A percentile compares a stretch with the other conserved stretches of the same genome.
These are phyloP conservation scores for Diutina rugosa DNA, from an alignment of 1,139 yeast species.

Conservation along the genomic window DNA sequence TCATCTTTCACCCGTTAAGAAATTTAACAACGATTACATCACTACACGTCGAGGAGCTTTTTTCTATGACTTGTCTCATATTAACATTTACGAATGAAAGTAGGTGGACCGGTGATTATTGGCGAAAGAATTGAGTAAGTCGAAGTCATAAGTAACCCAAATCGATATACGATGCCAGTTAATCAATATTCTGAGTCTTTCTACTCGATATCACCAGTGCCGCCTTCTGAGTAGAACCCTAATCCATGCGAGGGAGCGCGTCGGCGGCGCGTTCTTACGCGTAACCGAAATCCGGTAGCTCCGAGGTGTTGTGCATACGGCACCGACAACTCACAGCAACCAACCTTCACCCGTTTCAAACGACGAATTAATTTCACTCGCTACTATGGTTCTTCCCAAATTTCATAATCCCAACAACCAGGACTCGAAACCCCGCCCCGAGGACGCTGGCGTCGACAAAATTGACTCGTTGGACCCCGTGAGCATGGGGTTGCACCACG, in stretches of 20 bases:
- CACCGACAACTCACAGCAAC: background rate
- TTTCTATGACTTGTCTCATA: too few relatives aligned
- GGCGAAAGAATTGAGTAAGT: too few relatives aligned
- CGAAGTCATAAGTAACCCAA: too few relatives aligned
- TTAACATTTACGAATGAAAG: too few relatives aligned
- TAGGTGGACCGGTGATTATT: too few relatives aligned
- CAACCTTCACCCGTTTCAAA: background rate
- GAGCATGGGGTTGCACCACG: constrained; percentile 2
- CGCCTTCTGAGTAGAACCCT: background rate
- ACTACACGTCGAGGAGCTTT: too few relatives aligned
- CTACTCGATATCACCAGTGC: too few relatives aligned
- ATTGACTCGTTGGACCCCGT: background rate
- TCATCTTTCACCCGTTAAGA: too few relatives aligned
- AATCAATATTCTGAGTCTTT: too few relatives aligned
- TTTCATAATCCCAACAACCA: background rate
- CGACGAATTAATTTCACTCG: background rate
- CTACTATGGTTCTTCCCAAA: background rate
- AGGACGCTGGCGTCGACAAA: background rate
- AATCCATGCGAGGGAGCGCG: too few relatives aligned
- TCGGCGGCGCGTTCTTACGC: background rate
- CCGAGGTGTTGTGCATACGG: background rate
- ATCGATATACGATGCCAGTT: too few relatives aligned
- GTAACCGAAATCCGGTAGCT: background rate
- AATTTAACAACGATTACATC: too few relatives aligned
- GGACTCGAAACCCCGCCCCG: background rate